A percentile compares a stretch with the other conserved stretches of the same genome.
These are phyloP conservation scores for Luffa aegyptiaca DNA, from an alignment of 306 rosid genomes.

Conservation along the genomic window DNA sequence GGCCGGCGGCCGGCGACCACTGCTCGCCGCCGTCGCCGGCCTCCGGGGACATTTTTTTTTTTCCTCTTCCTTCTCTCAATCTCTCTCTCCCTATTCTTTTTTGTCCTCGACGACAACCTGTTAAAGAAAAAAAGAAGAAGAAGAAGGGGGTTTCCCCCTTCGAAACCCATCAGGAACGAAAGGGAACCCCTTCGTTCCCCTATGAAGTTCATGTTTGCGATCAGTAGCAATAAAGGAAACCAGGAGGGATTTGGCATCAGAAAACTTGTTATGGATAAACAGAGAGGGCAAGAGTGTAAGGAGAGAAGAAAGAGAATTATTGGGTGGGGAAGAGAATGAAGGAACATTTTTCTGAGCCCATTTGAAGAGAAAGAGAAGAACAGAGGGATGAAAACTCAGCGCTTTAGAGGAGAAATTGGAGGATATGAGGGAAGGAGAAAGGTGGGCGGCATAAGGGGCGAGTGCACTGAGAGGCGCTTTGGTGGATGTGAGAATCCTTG, in stretches of 20 bases:
- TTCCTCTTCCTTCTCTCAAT: no score
- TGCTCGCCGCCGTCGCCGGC: no score
- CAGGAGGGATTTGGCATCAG: constrained; percentile 63
- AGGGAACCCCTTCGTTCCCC: no score
- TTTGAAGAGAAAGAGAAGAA: constrained; percentile 51
- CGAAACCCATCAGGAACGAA: no score
- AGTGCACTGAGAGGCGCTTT: constrained; percentile 16
- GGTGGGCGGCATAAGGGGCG: constrained; percentile 27
- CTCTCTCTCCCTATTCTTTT: no score
- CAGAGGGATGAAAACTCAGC: constrained; percentile 27
- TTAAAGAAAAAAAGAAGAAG: no score
- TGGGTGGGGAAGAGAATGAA: constrained; percentile 33
- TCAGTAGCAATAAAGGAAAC: constrained; percentile 52
- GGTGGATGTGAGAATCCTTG: constrained; percentile 12
- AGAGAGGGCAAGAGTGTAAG: constrained; percentile 59
- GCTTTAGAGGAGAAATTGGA: constrained; percentile 41
- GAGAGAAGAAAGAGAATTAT: constrained; percentile 22
- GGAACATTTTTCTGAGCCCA: constrained; percentile 43
- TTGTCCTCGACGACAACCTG: no score
- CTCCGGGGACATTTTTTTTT: no score
- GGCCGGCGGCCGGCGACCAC: no score
- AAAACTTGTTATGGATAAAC: constrained; percentile 37
- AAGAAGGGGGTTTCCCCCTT: no score
- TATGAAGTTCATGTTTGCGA: constrained; percentile 42
- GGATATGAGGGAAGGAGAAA: constrained; percentile 34